Evolutionary conservation across 2,329 filamentous ascomycete species (phyloP), one percentile per base, ranked within the genome.

Genomic region (Venturia oleaginea): DNA sequence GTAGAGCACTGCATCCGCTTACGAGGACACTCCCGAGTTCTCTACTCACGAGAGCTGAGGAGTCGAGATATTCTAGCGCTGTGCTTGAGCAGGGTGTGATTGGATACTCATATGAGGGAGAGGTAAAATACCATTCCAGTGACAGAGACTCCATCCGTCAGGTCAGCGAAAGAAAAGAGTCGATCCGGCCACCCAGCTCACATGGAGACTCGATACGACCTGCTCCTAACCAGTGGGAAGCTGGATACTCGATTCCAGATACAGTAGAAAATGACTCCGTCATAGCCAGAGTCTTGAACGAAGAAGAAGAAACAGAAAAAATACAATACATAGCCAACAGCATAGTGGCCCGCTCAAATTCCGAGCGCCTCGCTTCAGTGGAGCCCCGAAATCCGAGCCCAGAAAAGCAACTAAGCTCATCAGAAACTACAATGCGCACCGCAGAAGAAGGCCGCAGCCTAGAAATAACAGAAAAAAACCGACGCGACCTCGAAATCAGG

Each of bases 11-110:
- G 10, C 46, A 61, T 61, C 27, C 54, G 70, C 70, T 43, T 68
- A 79, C 34, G 66, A 68, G 34, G 27, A 66, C 15, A 70, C 73
- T 1, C 68, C 79, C 64, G 37, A 68, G 71, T 64, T 57, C 57
- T 15, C 71, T 70, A 64, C 61, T 71, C 68, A 72, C 66, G 69
- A 74, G 67, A 65, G 71, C 46, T 67, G 72, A 67, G 64, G 75
- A 57, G 51, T 34, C 30, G 19, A 57, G 51, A 22, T 57, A 57
- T 13, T 34, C 65, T 66, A 72, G 43, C 71, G 76, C 66, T 63
- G 66, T 5, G 70, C 60, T 55, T 38, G 64, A 65, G 30, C 27
- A 38, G n/a, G 64, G 51, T 19, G 64, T 48, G 38, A 37, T 42
- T 57, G 42, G 32, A 46, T 34, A 40, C 19, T 48, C 32, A 24